Evolutionary conservation across 208 protist genomes (phyloP), one percentile per base, ranked within the genome.

Genomic region (Hexamita inflata): DNA sequence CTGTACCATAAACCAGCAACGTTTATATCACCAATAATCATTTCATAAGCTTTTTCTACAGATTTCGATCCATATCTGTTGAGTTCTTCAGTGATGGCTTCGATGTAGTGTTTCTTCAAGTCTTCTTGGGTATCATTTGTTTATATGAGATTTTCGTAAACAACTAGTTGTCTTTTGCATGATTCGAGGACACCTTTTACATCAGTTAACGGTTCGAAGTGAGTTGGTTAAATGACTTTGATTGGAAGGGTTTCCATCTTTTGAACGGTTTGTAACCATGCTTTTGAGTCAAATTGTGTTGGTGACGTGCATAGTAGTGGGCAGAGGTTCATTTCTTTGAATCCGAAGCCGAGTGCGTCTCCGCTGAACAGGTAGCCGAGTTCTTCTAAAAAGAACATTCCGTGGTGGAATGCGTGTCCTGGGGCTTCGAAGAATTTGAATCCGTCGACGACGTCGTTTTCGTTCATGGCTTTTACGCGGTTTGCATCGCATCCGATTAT

Each of bases 241-340:
- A 45, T 4, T 9, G 11, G 19, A n/a, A 70, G 64, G 4, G 2
- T 45, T n/a, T 38, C 15, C 4, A 49, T 34, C 4, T 45, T 70
- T 35, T 70, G 11, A 15, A 70, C 38, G 7, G 64, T 57, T n/a
- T 49, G 9, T 29, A 15, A 19, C 64, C 64, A 70, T 70, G 64
- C 64, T 70, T 35, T 70, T 32, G 38, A 7, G 42, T 70, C 64
- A 49, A 57, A 70, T 45, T 70, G 64, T n/a, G 38, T 45, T 32
- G 64, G 64, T 32, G 64, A 49, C 7, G 64, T 70, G 64, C 64
- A 70, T 45, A 70, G 64, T 38, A 70, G 35, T 32, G 64, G 64
- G 35, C 64, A 70, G 35, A 40, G 28, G 15, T n/a, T n/a, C 9
- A 70, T 40, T 70, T 70, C 64, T 9, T 45, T 49, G 40, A 70